These are phyloP conservation scores for Citrus glauca DNA, from an alignment of 345 rosid genomes.

Conservation along the genomic window DNA sequence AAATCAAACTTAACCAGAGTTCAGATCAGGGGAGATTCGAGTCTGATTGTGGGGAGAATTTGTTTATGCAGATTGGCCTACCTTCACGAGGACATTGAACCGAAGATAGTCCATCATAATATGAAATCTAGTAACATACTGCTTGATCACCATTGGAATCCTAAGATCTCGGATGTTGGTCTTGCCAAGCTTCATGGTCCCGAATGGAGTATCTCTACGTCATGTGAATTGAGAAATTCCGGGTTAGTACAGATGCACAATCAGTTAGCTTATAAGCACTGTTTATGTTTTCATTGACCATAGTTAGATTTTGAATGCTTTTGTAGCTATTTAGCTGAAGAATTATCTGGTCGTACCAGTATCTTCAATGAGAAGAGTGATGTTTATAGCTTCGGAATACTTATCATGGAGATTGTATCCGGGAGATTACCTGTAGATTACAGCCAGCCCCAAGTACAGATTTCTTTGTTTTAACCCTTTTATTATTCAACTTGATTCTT, in stretches of 20 bases:
- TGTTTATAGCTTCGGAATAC: constrained; percentile 63
- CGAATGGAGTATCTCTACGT: constrained; percentile 6
- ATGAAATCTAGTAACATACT: constrained; percentile 63
- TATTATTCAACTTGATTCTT: background rate
- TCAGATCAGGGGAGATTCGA: background rate
- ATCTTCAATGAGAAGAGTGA: constrained; percentile 39
- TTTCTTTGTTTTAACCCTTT: background rate
- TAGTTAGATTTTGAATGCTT: background rate
- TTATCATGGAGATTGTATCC: constrained; percentile 69
- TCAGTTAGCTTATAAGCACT: background rate
- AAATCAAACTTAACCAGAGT: background rate
- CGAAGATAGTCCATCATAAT: constrained; percentile 49
- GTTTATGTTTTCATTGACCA: background rate
- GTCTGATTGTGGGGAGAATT: background rate
- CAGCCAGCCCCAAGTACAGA: constrained; percentile 39
- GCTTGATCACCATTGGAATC: constrained; percentile 73
- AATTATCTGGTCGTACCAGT: constrained; percentile 16
- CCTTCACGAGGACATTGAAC: constrained; percentile 70
- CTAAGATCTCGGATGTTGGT: constrained; percentile 61
- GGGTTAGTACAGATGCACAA: constrained; percentile 16
- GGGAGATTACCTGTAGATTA: constrained; percentile 54
- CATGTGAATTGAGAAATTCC: constrained; percentile 16
- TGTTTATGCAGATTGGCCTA: constrained; percentile 54
- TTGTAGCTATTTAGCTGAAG: constrained; percentile 33
- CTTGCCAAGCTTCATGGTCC: constrained; percentile 30